Evolutionary conservation across 2,329 filamentous ascomycete species (phyloP).

Genomic region (Aspergillus sp.): DNA sequence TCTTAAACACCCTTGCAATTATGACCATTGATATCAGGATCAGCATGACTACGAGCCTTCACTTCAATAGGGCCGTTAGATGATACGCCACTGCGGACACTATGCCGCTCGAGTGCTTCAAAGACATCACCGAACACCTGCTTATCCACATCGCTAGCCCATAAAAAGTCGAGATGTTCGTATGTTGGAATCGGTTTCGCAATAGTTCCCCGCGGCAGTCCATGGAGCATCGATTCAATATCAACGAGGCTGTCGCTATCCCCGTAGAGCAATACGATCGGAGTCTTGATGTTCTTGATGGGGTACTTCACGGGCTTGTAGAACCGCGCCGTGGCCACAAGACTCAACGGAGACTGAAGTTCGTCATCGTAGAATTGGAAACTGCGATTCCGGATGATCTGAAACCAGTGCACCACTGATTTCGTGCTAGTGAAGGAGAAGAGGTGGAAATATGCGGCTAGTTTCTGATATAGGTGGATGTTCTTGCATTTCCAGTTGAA

Average conservation of each 20-base stretch:
- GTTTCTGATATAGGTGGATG: constrained; percentile 78
- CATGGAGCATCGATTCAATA: constrained; percentile 84
- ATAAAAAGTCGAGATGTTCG: constrained; percentile 94
- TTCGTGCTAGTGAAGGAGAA: constrained; percentile 98
- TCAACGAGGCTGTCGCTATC: constrained; percentile 91
- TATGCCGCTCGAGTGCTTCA: constrained; percentile 64
- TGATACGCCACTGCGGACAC: neutral
- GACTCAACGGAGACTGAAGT: constrained; percentile 66
- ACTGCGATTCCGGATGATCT: constrained; percentile 91
- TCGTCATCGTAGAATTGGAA: constrained; percentile 99
- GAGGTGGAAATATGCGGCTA: constrained; percentile 89
- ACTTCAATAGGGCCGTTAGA: neutral
- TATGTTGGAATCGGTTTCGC: constrained; percentile 86
- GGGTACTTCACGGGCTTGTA: constrained; percentile 94
- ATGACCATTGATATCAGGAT: no score
- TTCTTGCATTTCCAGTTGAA: constrained; percentile 87
- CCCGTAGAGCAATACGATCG: constrained; percentile 87
- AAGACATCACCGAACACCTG: constrained; percentile 90
- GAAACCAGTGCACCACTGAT: constrained; percentile 97
- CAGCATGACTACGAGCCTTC: neutral
- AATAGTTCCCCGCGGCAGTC: constrained; percentile 76
- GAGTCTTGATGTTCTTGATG: constrained; percentile 93
- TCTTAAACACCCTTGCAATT: no score
- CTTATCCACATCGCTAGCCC: constrained; percentile 76
- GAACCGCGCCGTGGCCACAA: constrained; percentile 69